These are phyloP conservation scores for Decorospora gaudefroyi DNA, from an alignment of 2,329 filamentous ascomycete genomes.

Conservation along the genomic window DNA sequence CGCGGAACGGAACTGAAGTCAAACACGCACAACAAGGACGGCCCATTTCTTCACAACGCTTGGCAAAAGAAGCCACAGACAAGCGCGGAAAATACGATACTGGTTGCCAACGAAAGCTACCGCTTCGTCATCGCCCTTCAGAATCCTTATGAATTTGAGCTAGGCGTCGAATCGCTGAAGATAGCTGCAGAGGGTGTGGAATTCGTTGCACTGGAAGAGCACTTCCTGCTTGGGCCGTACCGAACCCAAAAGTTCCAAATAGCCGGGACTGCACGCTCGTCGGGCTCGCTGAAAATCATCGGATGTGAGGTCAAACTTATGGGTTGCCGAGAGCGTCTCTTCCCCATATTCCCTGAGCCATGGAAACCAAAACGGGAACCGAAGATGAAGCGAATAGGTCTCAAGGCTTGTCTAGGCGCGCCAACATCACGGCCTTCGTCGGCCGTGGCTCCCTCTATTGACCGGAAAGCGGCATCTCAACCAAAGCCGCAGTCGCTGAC, in stretches of 20 bases:
- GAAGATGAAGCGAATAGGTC: slow-evolving; percentile 77
- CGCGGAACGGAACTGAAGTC: slow-evolving; percentile 41
- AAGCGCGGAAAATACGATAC: slow-evolving; percentile 63
- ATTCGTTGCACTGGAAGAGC: slow-evolving; percentile 69
- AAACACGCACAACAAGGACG: slow-evolving; percentile 51
- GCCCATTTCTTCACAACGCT: slow-evolving; percentile 95
- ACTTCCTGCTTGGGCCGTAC: slow-evolving; percentile 75
- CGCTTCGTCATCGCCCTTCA: slow-evolving; percentile 83
- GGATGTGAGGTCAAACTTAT: slow-evolving; percentile 80
- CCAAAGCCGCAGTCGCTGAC: slow-evolving; percentile 54
- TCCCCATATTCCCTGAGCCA: slow-evolving; percentile 77
- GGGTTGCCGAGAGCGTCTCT: slow-evolving; percentile 79
- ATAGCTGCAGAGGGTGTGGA: slow-evolving; percentile 74
- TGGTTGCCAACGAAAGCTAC: slow-evolving; percentile 78
- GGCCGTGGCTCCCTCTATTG: slow-evolving; percentile 31
- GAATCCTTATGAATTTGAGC: slow-evolving; percentile 90
- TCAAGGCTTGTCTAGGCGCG: slow-evolving; percentile 54
- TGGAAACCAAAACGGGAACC: slow-evolving; percentile 72
- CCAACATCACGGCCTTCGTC: slow-evolving; percentile 53
- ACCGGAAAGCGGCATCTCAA: slow-evolving; percentile 28
- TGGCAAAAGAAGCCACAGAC: slow-evolving; percentile 71
- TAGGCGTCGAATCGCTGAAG: slow-evolving; percentile 81
- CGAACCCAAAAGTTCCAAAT: slow-evolving; percentile 79
- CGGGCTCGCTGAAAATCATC: slow-evolving; percentile 72
- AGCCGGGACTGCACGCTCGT: slow-evolving; percentile 66